A percentile compares a stretch with the other conserved stretches of the same genome.
Conservation (phyloP, 1,284 basidiomycete species). For the Bondarzewia mesenterica region DNA sequence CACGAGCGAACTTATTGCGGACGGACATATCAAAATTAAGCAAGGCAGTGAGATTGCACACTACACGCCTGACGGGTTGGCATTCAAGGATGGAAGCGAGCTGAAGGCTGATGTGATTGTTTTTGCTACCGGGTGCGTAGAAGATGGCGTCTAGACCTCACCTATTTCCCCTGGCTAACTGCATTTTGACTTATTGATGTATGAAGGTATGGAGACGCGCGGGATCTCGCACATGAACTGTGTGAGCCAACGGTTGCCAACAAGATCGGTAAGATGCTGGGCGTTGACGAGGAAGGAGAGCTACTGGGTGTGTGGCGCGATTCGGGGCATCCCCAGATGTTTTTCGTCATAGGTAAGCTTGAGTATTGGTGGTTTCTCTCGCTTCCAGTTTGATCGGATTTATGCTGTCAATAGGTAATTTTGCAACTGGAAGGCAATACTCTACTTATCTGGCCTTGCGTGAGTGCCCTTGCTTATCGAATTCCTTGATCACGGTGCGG, state of each 20-base stretch:
- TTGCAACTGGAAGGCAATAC: slow-evolving; percentile 45
- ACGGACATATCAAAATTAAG: slow-evolving; percentile 71
- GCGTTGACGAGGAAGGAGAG: slow-evolving; percentile 50
- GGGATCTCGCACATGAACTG: slow-evolving; percentile 34
- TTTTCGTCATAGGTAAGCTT: slow-evolving; percentile 45
- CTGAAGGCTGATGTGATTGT: slow-evolving; percentile 62
- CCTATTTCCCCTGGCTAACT: too few relatives aligned
- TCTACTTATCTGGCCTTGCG: slow-evolving; percentile 54
- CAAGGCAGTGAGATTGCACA: slow-evolving; percentile 46
- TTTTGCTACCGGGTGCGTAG: slow-evolving; percentile 55
- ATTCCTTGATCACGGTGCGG: too few relatives aligned
- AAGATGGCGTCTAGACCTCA: slow-evolving; percentile 3
- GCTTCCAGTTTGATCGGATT: background rate
- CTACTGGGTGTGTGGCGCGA: slow-evolving; percentile 41
- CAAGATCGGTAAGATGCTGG: slow-evolving; percentile 45
- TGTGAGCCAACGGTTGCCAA: slow-evolving; percentile 40
- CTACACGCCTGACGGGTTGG: slow-evolving; percentile 48
- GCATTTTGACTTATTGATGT: too few relatives aligned
- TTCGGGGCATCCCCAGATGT: slow-evolving; percentile 43
- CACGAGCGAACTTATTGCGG: slow-evolving; percentile 54
- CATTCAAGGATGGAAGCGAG: slow-evolving; percentile 58
- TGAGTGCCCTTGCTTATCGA: slow-evolving; percentile 25
- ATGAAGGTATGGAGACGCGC: slow-evolving; percentile 35
- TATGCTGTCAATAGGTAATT: slow-evolving; percentile 30
- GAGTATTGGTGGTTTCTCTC: background rate